phyloP scores from a whole-genome alignment of 768 basidiomycete species.

The Boletus rubropictus region DNA sequence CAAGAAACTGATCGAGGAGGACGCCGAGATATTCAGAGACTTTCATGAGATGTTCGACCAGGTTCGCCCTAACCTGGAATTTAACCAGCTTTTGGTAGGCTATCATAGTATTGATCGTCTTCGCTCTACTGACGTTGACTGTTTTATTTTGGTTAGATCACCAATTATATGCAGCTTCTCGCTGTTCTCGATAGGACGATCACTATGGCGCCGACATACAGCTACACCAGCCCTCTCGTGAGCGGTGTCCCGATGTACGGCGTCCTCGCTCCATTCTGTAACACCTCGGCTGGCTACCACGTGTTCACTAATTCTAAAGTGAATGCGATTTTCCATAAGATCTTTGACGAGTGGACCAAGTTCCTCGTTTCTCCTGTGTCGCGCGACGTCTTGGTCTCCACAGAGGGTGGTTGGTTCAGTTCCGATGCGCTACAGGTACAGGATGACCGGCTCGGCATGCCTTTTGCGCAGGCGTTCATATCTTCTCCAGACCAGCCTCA shows the following conservation, averaged over 20 bases:
- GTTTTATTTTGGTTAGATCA: not conserved
- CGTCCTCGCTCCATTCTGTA: constrained; percentile 21
- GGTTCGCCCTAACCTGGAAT: not conserved
- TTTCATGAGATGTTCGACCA: constrained; percentile 26
- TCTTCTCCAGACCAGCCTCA: constrained; percentile 36
- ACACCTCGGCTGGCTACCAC: constrained; percentile 18
- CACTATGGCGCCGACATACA: constrained; percentile 14
- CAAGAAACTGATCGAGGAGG: constrained; percentile 21
- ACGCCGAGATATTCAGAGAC: constrained; percentile 16
- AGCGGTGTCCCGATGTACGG: constrained; percentile 16
- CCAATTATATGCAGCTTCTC: constrained; percentile 2
- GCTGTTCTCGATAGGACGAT: constrained; percentile 13
- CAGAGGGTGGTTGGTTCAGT: constrained; percentile 47
- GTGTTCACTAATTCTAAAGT: constrained; percentile 33
- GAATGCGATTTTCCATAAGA: constrained; percentile 30
- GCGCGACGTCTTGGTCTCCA: constrained; percentile 34
- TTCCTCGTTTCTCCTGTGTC: constrained; percentile 44
- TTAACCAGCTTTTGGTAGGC: constrained; percentile 5
- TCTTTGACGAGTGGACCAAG: constrained; percentile 38
- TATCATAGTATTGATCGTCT: not conserved
- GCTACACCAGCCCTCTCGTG: constrained; percentile 13
- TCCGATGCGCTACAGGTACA: constrained; percentile 23
- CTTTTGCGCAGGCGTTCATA: constrained; percentile 36
- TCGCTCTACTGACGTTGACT: not conserved
- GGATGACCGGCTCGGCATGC: constrained; percentile 5